Evolutionary conservation across 2,329 filamentous ascomycete species (phyloP), one percentile per base, ranked within the genome.

Genomic region (Exophiala sideris): DNA sequence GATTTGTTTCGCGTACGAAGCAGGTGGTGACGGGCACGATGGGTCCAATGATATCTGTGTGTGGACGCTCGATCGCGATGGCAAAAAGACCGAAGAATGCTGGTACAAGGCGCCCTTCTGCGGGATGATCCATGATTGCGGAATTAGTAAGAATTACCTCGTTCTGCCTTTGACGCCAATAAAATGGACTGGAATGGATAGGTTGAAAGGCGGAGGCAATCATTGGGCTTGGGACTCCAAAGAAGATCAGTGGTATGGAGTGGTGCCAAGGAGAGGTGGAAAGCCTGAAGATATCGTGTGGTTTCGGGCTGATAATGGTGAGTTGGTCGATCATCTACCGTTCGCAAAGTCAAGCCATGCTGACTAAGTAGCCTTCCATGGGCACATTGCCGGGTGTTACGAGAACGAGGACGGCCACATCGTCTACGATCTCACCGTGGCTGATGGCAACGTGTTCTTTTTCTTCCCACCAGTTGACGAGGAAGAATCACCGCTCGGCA

Each of bases 171-270:
- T 79, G 60, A 79, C 75, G 24, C 76, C 77, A 8, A 48, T 79
- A 34, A 78, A 79, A 63, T 73, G 71, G 58, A 70, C 71, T 11
- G 46, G 42, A 10, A 60, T 73, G 6, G 73, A 74, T 42, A 66
- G 75, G 8, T 65, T 79, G 61, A 73, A 72, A 64, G 66, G 61
- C 2, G 76, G 76, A 0, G 76, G 73, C 1, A 76, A 79, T 58
- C 77, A 79, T 64, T 79, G 76, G 65, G 76, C 76, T 0, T 79
- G 76, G 77, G 76, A 79, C 50, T 75, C 78, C 0, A 44, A 56
- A 2, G 78, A 81, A 63, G 78, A 81, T 60, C 78, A 81, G 62
- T 76, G 75, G 67, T 82, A 81, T 57, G 79, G 76, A 0, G 68
- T 82, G 11, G 77, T 81, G 2, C 79, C 79, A 2, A 70, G 79